Evolutionary conservation across 2,329 filamentous ascomycete species (phyloP), one percentile per base, ranked within the genome.

Genomic region (Arachnomyces sp.): DNA sequence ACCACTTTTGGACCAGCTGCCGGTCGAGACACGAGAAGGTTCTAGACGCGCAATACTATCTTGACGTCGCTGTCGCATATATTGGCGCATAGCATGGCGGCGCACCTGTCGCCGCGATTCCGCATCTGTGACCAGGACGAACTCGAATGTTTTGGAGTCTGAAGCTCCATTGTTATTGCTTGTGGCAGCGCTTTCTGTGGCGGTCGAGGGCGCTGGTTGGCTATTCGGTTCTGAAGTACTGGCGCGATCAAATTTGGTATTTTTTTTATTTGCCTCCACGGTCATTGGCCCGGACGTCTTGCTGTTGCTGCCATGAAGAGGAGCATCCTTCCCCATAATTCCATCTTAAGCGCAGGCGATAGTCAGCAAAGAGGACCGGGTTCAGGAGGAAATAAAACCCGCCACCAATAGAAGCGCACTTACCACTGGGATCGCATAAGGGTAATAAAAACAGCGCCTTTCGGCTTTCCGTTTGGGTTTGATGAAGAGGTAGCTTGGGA

Each of bases 61-160:
- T 31, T 56, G 46, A 15, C 56, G 56, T 25, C 56, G 51, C 42
- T 58, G 51, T 33, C 55, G 55, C 51, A 59, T 57, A 44, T 59
- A 58, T 43, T 58, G 55, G 31, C 55, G 55, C 56, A 59, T 59
- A n/a, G 55, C 56, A 59, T 59, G 55, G 21, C 56, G 56, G 15
- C 56, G 56, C 29, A 59, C 56, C 44, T 59, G 56, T 13, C 52
- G 56, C 30, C 55, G 49, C 16, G 56, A 59, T 42, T 53, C 55
- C 13, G 50, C 48, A 45, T 59, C 55, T 15, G 55, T 59, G 21
- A 59, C 56, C 35, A 59, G 45, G 17, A 59, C 56, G 44, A 59
- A 58, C 37, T 59, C 56, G 42, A 58, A 59, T 38, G 47, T 54
- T 41, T 50, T 52, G 21, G 50, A 44, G 31, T 51, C 48, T n/a